A percentile compares a stretch with the other conserved stretches of the same genome.
Conservation (phyloP, 1,284 basidiomycete species). For the Rhodotorula sp. region DNA sequence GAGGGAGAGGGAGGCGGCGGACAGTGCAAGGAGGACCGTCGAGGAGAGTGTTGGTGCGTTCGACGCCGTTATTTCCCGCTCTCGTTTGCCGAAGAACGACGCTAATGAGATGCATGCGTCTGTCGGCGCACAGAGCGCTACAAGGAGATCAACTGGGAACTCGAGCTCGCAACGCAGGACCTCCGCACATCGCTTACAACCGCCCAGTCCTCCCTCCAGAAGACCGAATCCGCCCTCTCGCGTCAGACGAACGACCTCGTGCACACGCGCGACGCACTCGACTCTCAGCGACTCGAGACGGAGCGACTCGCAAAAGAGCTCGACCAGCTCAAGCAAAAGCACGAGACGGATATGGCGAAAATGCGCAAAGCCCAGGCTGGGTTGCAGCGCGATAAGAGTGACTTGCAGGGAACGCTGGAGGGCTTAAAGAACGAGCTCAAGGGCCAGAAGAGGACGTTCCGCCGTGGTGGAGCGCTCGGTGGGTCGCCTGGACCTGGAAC, state of each 20-base stretch:
- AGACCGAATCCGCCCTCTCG: constrained; percentile 77
- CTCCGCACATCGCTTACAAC: constrained; percentile 69
- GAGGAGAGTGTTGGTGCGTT: constrained; percentile 71
- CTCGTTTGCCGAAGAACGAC: background rate
- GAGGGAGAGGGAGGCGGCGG: constrained; percentile 58
- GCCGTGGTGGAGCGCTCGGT: constrained; percentile 8
- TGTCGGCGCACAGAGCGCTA: constrained; percentile 63
- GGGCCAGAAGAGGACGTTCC: constrained; percentile 47
- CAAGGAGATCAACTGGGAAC: constrained; percentile 98
- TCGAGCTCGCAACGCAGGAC: constrained; percentile 89
- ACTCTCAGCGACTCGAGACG: constrained; percentile 80
- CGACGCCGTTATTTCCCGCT: constrained; percentile 6
- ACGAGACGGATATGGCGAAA: constrained; percentile 86
- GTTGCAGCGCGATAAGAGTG: constrained; percentile 84
- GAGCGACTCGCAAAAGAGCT: constrained; percentile 67
- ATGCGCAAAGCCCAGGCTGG: constrained; percentile 82
- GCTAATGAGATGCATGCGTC: constrained; percentile 1
- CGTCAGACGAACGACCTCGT: constrained; percentile 73
- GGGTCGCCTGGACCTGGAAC: constrained; percentile 33
- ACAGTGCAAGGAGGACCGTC: constrained; percentile 63
- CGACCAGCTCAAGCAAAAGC: constrained; percentile 78
- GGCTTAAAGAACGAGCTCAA: constrained; percentile 70
- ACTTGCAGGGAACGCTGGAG: constrained; percentile 72
- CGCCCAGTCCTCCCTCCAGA: constrained; percentile 63
- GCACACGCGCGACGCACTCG: constrained; percentile 69